A percentile compares a stretch with the other conserved stretches of the same genome.
These are phyloP conservation scores for Extremus antarcticus DNA, from an alignment of 495 filamentous ascomycete species.

Conservation along the genomic window DNA sequence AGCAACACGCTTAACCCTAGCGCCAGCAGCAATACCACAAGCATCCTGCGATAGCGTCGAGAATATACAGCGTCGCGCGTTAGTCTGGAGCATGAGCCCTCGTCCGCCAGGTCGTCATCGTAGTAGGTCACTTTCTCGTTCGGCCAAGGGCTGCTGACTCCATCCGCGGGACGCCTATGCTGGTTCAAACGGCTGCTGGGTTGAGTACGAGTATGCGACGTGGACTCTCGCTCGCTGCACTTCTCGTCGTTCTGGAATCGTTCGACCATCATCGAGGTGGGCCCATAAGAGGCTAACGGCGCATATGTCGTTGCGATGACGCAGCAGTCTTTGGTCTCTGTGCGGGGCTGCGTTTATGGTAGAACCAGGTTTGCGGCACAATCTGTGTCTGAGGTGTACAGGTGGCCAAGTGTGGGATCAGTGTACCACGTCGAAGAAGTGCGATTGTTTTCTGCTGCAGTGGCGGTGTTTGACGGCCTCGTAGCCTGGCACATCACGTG, in stretches of 20 bases:
- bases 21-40: neutral
- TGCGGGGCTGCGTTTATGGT: too few relatives aligned
- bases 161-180: neutral
- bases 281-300: neutral
- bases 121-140: neutral
- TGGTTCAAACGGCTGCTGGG: neutral
- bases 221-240: neutral
- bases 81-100: constrained; percentile 2
- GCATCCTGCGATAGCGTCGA: constrained; percentile 8
- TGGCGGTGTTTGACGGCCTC: too few relatives aligned
- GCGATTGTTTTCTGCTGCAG: too few relatives aligned
- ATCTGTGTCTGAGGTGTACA: too few relatives aligned
- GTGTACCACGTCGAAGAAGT: too few relatives aligned
- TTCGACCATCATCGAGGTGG: neutral
- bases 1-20: neutral
- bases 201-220: neutral
- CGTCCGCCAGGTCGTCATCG: constrained; percentile 10
- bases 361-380: too few relatives aligned
- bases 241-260: neutral
- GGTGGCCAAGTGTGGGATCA: too few relatives aligned
- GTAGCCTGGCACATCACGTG: too few relatives aligned
- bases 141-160: constrained; percentile 1
- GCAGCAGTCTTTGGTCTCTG: too few relatives aligned
- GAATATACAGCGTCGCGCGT: neutral
- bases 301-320: too few relatives aligned